Percentiles rank a stretch among this genome's conserved stretches.
These are phyloP conservation scores for Nemania serpens DNA, from an alignment of 2,329 filamentous ascomycete species.

Conservation along the genomic window DNA sequence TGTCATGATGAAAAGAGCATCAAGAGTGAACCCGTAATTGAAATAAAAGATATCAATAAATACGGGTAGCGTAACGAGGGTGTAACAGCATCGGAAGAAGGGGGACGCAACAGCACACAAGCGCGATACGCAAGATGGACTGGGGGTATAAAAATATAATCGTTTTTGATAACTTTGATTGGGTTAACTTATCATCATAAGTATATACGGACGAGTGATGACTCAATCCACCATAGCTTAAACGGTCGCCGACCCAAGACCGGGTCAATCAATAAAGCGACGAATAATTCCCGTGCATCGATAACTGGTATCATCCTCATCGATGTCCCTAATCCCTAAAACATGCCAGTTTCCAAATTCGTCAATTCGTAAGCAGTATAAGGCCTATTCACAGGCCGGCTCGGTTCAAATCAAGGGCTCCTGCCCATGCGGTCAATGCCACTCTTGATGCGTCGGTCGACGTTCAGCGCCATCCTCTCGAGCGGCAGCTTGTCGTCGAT, in stretches of 20 bases:
- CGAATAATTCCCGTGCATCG: neutral
- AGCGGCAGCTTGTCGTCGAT: slow-evolving; percentile 55
- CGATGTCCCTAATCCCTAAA: neutral
- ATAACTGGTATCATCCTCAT: slow-evolving; percentile 1
- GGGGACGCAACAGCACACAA: neutral
- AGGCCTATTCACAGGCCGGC: neutral
- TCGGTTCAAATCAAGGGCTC: neutral
- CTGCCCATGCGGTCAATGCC: slow-evolving; percentile 47
- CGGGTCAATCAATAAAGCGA: neutral
- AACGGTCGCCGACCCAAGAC: slow-evolving; percentile 13
- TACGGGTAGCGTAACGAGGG: too few species aligned
- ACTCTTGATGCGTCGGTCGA: slow-evolving; percentile 54
- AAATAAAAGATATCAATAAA: too few species aligned
- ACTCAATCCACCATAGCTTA: slow-evolving; percentile 25
- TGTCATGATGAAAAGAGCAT: too few species aligned
- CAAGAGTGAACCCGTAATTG: too few species aligned
- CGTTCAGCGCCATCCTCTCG: slow-evolving; percentile 54
- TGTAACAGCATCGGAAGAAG: too few species aligned
- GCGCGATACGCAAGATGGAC: neutral
- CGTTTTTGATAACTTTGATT: slow-evolving; percentile 24
- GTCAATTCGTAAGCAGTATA: slow-evolving; percentile 1
- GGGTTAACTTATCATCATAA: slow-evolving; percentile 25
- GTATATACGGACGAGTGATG: slow-evolving; percentile 16
- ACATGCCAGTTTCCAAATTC: neutral
- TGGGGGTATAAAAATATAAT: too few species aligned